Evolutionary conservation across 345 rosid species (phyloP), one percentile per base, ranked within the genome.

Genomic region (Acer yangbiense): DNA sequence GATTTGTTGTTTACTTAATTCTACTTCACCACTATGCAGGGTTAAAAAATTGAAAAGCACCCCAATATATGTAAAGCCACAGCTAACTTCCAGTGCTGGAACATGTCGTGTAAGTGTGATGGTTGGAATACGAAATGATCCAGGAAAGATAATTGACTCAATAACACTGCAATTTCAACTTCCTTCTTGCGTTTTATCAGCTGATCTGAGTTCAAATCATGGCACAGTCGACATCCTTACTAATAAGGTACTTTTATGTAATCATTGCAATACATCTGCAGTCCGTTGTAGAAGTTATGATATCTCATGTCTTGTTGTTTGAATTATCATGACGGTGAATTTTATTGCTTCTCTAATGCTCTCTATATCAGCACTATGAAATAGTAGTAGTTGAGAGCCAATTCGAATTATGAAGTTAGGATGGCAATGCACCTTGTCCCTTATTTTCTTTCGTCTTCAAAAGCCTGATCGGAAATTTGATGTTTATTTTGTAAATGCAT

Each of bases 11-110:
- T 69, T 14, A 60, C 20, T 16, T 68, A 4, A 60, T 7, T 18
- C 9, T 18, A 0, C 9, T 6, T 54, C 17, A 27, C 73, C 54
- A 75, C 18, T 60, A 54, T 84, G 64, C 83, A 95, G 98, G 85
- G 93, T 94, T 82, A 92, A 81, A 84, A 94, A 89, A 81, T 90
- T 96, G 86, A 96, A 92, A 90, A 89, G 84, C 73, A 86, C 86
- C 35, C 99, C 98, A 27, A 52, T 94, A 62, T 96, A 96, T 69
- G 90, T 96, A 60, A 96, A 92, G 86, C 99, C 98, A 64, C 99
- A 94, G 83, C 79, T 96, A 69, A 89, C 94, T 67, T 90, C 98
- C 17, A 90, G 90, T 75, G 87, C 87, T 1, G 99, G 95, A 65
- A 82, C 89, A 64, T 89, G 95, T 64, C 94, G 93, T 46, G 39